phyloP scores from a whole-genome alignment of 148 eudicot species.

The Rhododendron griersonianum region DNA sequence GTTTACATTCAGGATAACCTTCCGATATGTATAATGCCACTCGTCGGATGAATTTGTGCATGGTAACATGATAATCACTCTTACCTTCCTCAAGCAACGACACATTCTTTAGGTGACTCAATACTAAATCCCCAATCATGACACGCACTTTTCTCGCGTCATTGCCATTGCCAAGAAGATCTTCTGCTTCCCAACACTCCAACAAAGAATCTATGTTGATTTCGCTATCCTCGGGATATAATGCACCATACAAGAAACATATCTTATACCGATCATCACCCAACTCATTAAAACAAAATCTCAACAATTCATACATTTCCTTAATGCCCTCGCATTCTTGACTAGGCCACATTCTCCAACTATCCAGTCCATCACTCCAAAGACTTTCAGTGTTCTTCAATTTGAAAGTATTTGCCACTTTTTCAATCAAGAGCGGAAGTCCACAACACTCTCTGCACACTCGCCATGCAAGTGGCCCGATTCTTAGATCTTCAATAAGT shows the following conservation, averaged over 20 bases:
- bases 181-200: slow-evolving; percentile 8
- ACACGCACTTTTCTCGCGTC: background rate
- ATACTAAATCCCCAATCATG: background rate
- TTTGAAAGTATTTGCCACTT: too few relatives aligned
- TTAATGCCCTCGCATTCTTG: too few relatives aligned
- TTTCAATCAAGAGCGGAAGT: slow-evolving; percentile 4
- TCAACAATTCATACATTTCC: background rate
- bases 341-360: too few relatives aligned
- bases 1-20: background rate
- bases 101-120: slow-evolving; percentile 6
- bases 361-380: too few relatives aligned
- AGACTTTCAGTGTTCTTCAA: too few relatives aligned
- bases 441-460: background rate
- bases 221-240: slow-evolving; percentile 15
- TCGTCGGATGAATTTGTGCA: slow-evolving; percentile 12
- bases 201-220: slow-evolving; percentile 2
- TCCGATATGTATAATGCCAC: slow-evolving; percentile 2
- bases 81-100: too few relatives aligned
- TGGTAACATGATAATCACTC: background rate
- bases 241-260: slow-evolving; percentile 17
- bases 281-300: slow-evolving; percentile 8
- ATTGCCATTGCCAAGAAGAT: background rate
- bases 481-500: background rate
- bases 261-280: background rate
- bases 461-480: background rate